A percentile compares a stretch with the other conserved stretches of the same genome.
These are phyloP conservation scores for Gossypium longicalyx DNA, from an alignment of 345 rosid species.

Conservation along the genomic window DNA sequence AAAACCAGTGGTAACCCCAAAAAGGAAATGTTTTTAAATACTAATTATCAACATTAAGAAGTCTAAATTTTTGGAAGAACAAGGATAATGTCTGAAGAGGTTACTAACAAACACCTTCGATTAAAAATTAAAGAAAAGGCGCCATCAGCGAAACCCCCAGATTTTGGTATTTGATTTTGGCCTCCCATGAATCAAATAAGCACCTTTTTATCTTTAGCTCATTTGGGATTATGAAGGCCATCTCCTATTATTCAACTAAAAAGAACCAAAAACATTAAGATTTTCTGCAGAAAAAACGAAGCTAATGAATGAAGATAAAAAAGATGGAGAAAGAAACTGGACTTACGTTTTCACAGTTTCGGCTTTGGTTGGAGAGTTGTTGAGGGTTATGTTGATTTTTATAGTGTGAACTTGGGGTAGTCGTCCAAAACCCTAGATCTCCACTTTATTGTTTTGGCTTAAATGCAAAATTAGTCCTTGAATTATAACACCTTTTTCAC, in stretches of 20 bases:
- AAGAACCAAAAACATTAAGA: not conserved
- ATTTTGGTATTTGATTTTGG: conserved; percentile 9
- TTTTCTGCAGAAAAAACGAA: too few relatives aligned
- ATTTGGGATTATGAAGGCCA: conserved; percentile 19
- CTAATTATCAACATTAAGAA: too few relatives aligned
- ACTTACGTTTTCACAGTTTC: not conserved
- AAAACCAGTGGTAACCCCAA: too few relatives aligned
- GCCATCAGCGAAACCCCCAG: conserved; percentile 8
- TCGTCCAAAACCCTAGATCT: too few relatives aligned
- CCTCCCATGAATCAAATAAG: conserved; percentile 15
- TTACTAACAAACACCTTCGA: conserved; percentile 10
- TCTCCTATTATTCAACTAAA: not conserved
- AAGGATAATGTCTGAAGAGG: not conserved
- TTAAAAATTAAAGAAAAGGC: not conserved
- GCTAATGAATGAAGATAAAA: too few relatives aligned
- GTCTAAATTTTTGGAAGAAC: not conserved
- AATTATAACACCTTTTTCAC: too few relatives aligned
- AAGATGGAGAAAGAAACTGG: not conserved
- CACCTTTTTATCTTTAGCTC: not conserved
- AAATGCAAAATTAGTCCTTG: too few relatives aligned
- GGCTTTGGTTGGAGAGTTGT: not conserved
- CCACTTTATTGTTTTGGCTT: too few relatives aligned
- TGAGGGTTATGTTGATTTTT: too few relatives aligned
- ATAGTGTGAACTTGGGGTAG: too few relatives aligned
- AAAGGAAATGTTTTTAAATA: too few relatives aligned